phyloP scores from a whole-genome alignment of 352 stramenopile species.

The Pythium inflatum region DNA sequence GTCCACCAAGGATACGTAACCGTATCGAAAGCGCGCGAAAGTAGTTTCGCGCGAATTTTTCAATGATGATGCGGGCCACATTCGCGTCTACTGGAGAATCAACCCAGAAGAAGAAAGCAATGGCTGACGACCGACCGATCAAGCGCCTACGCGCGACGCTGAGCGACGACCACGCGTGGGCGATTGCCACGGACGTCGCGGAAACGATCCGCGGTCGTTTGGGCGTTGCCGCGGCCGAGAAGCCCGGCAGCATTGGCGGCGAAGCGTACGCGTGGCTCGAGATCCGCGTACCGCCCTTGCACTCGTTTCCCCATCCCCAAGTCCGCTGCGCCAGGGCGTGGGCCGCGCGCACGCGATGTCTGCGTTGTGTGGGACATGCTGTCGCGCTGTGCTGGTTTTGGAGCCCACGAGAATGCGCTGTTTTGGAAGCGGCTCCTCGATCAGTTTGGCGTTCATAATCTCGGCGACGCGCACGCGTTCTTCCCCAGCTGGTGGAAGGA shows the following conservation, averaged over 20 bases:
- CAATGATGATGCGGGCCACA: too few species aligned
- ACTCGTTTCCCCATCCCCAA: background rate
- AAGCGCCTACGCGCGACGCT: background rate
- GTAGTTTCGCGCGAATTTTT: too few species aligned
- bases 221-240: background rate
- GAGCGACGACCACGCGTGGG: background rate
- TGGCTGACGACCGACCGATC: background rate
- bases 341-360: background rate
- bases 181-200: background rate
- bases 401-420: background rate
- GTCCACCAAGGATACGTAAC: too few species aligned
- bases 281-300: background rate
- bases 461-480: background rate
- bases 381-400: background rate
- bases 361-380: slow-evolving; percentile 1
- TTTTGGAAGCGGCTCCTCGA: slow-evolving; percentile 2
- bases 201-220: background rate
- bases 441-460: background rate
- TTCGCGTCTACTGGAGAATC: too few species aligned
- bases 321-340: background rate
- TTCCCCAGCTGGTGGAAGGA: background rate
- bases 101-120: too few species aligned
- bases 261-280: background rate
- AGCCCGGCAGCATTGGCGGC: background rate
- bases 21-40: too few species aligned